Percentiles rank a stretch among this genome's conserved stretches.
These are phyloP conservation scores for Neospora caninum DNA, from an alignment of 169 alveolate genomes.

Conservation along the genomic window DNA sequence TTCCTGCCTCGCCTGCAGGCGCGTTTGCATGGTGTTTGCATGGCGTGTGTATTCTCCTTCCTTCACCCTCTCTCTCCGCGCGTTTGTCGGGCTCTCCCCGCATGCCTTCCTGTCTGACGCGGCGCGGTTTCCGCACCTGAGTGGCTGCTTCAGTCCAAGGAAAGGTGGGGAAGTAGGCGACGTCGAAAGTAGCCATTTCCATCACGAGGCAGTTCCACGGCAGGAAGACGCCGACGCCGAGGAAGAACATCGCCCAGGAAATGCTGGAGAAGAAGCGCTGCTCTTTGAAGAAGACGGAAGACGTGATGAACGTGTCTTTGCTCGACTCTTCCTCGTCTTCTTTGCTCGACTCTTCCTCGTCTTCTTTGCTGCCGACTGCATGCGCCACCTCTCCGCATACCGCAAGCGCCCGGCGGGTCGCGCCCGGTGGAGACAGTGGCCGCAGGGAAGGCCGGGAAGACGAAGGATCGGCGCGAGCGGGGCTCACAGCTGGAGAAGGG, in stretches of 20 bases:
- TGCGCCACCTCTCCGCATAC: neutral
- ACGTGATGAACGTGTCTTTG: neutral
- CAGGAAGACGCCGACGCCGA: slow-evolving; percentile 50
- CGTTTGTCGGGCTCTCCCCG: no score
- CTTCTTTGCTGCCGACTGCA: neutral
- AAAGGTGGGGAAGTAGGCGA: slow-evolving; percentile 52
- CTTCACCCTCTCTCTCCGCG: no score
- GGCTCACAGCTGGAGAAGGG: no score
- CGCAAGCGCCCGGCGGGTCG: neutral
- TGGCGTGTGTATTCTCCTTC: no score
- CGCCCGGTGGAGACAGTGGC: neutral
- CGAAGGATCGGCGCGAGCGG: neutral
- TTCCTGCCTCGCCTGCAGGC: no score
- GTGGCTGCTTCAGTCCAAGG: slow-evolving; percentile 59
- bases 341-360: neutral
- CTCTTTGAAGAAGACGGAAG: slow-evolving; percentile 17
- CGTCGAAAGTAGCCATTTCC: slow-evolving; percentile 43
- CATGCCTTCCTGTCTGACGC: no score
- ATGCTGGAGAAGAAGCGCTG: neutral
- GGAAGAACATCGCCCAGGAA: slow-evolving; percentile 43
- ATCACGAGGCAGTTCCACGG: slow-evolving; percentile 60
- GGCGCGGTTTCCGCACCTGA: neutral
- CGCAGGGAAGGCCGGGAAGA: neutral
- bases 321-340: neutral
- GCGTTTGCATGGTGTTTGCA: no score